Evolutionary conservation across 2,329 filamentous ascomycete species (phyloP).

Genomic region (Curvularia lunata): DNA sequence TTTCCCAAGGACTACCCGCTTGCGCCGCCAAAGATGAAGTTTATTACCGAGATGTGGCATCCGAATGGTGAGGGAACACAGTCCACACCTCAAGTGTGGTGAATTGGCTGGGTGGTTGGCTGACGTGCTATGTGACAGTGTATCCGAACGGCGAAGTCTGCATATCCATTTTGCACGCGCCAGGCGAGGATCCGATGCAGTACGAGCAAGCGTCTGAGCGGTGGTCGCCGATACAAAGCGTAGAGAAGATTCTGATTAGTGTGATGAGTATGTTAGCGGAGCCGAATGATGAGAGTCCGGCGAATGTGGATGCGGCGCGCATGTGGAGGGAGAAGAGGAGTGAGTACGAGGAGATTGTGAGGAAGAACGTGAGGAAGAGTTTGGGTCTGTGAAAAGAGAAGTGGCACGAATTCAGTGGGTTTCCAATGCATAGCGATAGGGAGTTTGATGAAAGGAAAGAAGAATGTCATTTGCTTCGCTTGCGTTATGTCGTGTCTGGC

Average conservation of each 20-base stretch:
- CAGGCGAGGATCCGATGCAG: slow-evolving; percentile 90
- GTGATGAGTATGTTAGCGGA: slow-evolving; percentile 91
- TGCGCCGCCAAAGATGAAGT: slow-evolving; percentile 86
- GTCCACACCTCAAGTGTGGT: too few species aligned
- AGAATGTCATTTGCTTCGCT: background rate
- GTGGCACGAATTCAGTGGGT: background rate
- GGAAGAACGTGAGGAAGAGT: slow-evolving; percentile 58
- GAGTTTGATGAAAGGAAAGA: slow-evolving; percentile 12
- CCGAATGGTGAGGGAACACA: slow-evolving; percentile 69
- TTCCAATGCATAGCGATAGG: slow-evolving; percentile 21
- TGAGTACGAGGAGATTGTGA: slow-evolving; percentile 79
- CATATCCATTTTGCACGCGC: slow-evolving; percentile 95
- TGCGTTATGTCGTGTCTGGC: background rate
- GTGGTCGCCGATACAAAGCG: slow-evolving; percentile 93
- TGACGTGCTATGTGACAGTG: slow-evolving; percentile 55
- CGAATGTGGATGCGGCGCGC: slow-evolving; percentile 91
- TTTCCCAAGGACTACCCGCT: slow-evolving; percentile 89
- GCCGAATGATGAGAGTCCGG: slow-evolving; percentile 94
- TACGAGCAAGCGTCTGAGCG: slow-evolving; percentile 91
- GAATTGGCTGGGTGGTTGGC: too few species aligned
- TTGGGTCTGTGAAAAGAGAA: slow-evolving; percentile 38
- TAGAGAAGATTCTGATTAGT: slow-evolving; percentile 89
- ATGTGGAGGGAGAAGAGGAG: slow-evolving; percentile 80
- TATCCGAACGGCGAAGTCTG: slow-evolving; percentile 88
- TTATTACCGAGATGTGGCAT: slow-evolving; percentile 87